Evolutionary conservation across 2,329 filamentous ascomycete genomes (phyloP).

Genomic region (Aspergillus pseudoterreus): DNA sequence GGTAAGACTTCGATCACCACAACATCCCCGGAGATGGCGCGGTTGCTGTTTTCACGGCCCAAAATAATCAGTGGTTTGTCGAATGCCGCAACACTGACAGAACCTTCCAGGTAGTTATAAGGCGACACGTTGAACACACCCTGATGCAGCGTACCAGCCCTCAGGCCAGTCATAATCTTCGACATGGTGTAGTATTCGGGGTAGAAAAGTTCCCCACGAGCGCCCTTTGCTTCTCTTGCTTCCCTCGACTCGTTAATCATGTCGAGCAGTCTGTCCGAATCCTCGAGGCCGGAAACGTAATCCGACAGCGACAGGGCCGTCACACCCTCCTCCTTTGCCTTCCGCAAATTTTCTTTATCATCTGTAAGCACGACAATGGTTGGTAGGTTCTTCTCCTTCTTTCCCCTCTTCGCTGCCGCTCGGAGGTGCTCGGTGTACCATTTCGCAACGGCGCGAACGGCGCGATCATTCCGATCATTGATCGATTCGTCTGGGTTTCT

Average conservation of each 20-base stretch:
- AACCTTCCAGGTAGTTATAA: conserved; percentile 96
- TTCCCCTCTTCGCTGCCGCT: conserved; percentile 53
- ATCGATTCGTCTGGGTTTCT: conserved; percentile 77
- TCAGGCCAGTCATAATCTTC: conserved; percentile 90
- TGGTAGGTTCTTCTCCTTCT: conserved; percentile 58
- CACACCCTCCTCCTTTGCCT: conserved; percentile 71
- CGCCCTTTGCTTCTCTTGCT: conserved; percentile 60
- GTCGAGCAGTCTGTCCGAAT: conserved; percentile 80
- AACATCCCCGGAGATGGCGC: conserved; percentile 84
- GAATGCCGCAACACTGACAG: conserved; percentile 84
- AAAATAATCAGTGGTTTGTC: conserved; percentile 83
- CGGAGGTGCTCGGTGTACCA: conserved; percentile 87
- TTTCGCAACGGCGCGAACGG: conserved; percentile 76
- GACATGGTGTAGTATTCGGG: conserved; percentile 86
- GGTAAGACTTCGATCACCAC: conserved; percentile 92
- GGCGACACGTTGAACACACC: conserved; percentile 94
- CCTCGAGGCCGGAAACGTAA: conserved; percentile 80
- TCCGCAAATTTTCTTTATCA: conserved; percentile 80
- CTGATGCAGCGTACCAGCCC: conserved; percentile 84
- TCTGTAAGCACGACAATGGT: conserved; percentile 91
- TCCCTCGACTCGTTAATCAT: conserved; percentile 84
- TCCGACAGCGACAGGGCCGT: conserved; percentile 64
- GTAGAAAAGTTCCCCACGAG: conserved; percentile 71
- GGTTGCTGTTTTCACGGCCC: conserved; percentile 93
- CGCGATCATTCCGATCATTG: conserved; percentile 94